Percentiles rank a stretch among this genome's conserved stretches.
Conservation (phyloP, 768 basidiomycete genomes). For the Lentinula sp. region DNA sequence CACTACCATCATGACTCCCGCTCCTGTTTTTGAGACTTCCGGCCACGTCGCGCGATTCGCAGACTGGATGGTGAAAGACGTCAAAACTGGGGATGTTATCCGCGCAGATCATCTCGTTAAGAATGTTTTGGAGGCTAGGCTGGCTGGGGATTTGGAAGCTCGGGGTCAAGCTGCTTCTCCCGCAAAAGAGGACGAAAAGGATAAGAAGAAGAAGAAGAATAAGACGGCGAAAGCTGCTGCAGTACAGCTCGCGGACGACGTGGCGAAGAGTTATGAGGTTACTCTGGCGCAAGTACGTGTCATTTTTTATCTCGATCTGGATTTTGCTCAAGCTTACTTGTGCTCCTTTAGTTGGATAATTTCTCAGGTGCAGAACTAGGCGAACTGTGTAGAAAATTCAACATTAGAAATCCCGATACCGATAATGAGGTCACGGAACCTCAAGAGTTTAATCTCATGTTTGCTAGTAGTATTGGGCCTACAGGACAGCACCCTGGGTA, state of each 20-base stretch:
- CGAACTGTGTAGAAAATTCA: conserved; percentile 72
- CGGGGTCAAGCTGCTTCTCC: conserved; percentile 61
- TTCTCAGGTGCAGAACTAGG: conserved; percentile 87
- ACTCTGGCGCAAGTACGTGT: conserved; percentile 80
- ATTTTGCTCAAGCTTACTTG: conserved; percentile 1
- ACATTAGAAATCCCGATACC: conserved; percentile 86
- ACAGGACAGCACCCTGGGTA: conserved; percentile 96
- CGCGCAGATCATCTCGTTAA: conserved; percentile 96
- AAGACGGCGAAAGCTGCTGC: conserved; percentile 58
- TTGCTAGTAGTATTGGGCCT: conserved; percentile 93
- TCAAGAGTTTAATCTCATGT: conserved; percentile 98
- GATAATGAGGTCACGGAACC: conserved; percentile 91
- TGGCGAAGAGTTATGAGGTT: conserved; percentile 71
- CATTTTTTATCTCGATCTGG: not conserved
- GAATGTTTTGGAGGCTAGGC: conserved; percentile 81
- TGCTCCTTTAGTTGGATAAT: conserved; percentile 72
- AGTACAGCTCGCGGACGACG: conserved; percentile 68
- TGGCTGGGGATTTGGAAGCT: conserved; percentile 89
- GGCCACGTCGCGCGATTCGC: conserved; percentile 98
- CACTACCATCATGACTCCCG: conserved; percentile 95
- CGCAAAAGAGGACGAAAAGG: conserved; percentile 48
- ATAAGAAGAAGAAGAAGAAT: conserved; percentile 75
- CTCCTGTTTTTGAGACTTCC: conserved; percentile 91
- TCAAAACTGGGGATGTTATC: conserved; percentile 91
- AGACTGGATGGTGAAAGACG: conserved; percentile 99